A percentile compares a stretch with the other conserved stretches of the same genome.
phyloP scores from a whole-genome alignment of 371 early-diverging fungal species.

The Mortierella polycephala region DNA sequence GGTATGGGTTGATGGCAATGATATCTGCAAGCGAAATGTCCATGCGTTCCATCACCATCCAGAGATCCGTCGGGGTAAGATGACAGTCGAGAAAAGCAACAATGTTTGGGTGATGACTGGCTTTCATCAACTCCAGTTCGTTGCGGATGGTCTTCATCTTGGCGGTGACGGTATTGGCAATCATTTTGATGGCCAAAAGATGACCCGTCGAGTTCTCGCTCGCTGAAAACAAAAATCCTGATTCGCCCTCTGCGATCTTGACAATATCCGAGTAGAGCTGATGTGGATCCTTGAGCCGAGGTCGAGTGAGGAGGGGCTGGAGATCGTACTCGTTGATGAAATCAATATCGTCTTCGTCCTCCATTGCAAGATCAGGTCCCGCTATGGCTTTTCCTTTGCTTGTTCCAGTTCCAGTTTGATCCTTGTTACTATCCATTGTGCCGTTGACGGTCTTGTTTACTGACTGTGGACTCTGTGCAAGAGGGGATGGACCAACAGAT shows the following conservation, averaged over 20 bases:
- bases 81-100: conserved; percentile 79
- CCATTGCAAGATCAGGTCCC: background rate
- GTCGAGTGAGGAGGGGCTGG: conserved; percentile 58
- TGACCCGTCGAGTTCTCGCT: conserved; percentile 61
- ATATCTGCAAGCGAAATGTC: conserved; percentile 83
- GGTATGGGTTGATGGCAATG: conserved; percentile 68
- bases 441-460: background rate
- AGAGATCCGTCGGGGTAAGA: conserved; percentile 63
- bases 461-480: background rate
- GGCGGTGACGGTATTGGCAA: conserved; percentile 68
- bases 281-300: conserved; percentile 56
- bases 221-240: conserved; percentile 76
- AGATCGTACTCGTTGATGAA: conserved; percentile 46
- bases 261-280: conserved; percentile 62
- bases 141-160: conserved; percentile 76
- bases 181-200: conserved; percentile 74
- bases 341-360: conserved; percentile 23
- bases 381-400: background rate
- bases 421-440: background rate
- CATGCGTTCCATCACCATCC: conserved; percentile 86
- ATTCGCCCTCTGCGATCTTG: conserved; percentile 83
- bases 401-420: background rate
- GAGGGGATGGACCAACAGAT: conserved; percentile 13
- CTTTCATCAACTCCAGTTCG: conserved; percentile 77
- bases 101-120: conserved; percentile 74